Base-by-base conservation (phyloP, 1,284 basidiomycete species). In the Cutaneotrichosporon mucoides region DNA sequence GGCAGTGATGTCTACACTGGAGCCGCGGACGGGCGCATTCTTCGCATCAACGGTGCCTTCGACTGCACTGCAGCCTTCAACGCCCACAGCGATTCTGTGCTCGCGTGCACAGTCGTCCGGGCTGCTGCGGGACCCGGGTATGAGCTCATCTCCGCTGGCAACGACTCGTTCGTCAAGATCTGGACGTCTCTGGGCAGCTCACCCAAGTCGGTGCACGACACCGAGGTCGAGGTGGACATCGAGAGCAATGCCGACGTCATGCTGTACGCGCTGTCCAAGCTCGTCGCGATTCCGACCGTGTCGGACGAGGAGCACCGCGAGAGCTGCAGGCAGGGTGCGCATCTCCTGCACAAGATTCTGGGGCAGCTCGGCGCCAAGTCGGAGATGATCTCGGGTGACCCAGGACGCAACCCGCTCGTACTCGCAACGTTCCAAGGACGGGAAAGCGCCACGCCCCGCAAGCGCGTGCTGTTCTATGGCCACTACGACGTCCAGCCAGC, bases 401-500 rank as follows among this genome's bases (percentile, higher is more conserved):
- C 82, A 82, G 51, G 87, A 83, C 66, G 82, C 41, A 94, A 90
- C 70, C 92, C 92, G 0, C 81, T 96, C 6, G 91, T 96, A 0
- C 81, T 94, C 10, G 92, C 87, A 0, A 92, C 86, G 1, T 96
- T 96, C 73, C 81, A 82, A 12, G 92, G 90, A 0, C 67, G 71
- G 53, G 73, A 73, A 51, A 69, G 81, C 77, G 46, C 79, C 81
- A 69, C 66, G 56, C 66, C 71, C 0, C 78, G 81, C 41, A 82
- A 83, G 42, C 82, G 92, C 3, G 81, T 96, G 6, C 80, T 96
- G 11, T 93, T 94, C 76, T 97, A 96, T 67, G 93, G 76, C 2
- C 92, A 97, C 73, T 97, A 96, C 77, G 93, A 97, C 69, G 90
- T 96, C 33, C 91, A 96, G 50, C 82, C 88, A 1, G 91, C 90